Conservation (phyloP, 139 green algal species). For the Zygnema circumcarinatum region DNA sequence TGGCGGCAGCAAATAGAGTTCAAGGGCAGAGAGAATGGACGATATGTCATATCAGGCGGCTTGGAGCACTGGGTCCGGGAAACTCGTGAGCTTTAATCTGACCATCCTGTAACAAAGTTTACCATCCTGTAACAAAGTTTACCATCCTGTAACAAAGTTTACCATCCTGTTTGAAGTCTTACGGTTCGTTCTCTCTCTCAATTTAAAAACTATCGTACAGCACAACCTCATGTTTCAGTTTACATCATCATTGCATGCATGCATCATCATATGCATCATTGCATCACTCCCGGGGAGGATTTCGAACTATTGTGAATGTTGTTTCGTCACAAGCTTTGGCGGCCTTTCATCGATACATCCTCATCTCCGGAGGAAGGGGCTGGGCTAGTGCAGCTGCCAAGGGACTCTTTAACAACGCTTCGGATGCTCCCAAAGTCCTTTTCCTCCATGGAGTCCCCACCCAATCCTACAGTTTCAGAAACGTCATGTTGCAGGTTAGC, state of each 20-base stretch:
- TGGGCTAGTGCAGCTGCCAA: neutral
- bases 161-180: too few species aligned
- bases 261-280: too few species aligned
- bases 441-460: conserved; percentile 43
- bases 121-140: too few species aligned
- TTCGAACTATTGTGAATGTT: too few species aligned
- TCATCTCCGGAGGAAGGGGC: neutral
- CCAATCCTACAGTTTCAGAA: conserved; percentile 26
- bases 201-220: too few species aligned
- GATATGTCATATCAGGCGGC: conserved; percentile 17
- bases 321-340: conserved; percentile 6
- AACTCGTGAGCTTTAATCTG: conserved; percentile 50
- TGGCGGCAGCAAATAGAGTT: conserved; percentile 40
- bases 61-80: conserved; percentile 40
- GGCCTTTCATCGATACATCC: neutral
- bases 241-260: too few species aligned
- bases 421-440: conserved; percentile 16
- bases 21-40: conserved; percentile 46
- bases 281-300: too few species aligned
- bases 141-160: too few species aligned
- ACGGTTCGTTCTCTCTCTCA: too few species aligned
- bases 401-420: neutral
- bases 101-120: too few species aligned
- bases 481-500: conserved; percentile 28
- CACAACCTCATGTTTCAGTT: too few species aligned